These are phyloP conservation scores for Mycena floridula DNA, from an alignment of 768 basidiomycete genomes.

Conservation along the genomic window DNA sequence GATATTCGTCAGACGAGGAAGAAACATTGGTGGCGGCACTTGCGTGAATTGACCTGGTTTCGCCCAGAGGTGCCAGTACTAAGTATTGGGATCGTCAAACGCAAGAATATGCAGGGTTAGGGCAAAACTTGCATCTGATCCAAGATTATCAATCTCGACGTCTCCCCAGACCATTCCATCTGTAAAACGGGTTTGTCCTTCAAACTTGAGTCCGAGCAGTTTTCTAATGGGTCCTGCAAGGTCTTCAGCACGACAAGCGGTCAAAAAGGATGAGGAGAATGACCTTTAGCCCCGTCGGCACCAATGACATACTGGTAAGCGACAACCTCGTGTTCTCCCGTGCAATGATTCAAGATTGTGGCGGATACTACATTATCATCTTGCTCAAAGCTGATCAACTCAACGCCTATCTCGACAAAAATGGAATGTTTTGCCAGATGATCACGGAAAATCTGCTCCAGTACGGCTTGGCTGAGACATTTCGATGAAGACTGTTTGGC, in stretches of 20 bases:
- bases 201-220: conserved; percentile 29
- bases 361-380: conserved; percentile 26
- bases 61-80: conserved; percentile 48
- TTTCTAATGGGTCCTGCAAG: conserved; percentile 27
- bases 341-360: conserved; percentile 13
- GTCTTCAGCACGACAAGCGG: background rate
- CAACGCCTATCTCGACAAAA: conserved; percentile 36
- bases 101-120: background rate
- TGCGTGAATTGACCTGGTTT: conserved; percentile 27
- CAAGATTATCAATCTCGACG: conserved; percentile 9
- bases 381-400: conserved; percentile 37
- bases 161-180: conserved; percentile 34
- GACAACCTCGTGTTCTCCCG: conserved; percentile 18
- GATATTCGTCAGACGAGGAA: conserved; percentile 1
- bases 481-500: background rate
- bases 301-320: conserved; percentile 34
- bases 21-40: conserved; percentile 3
- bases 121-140: conserved; percentile 24
- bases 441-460: conserved; percentile 29
- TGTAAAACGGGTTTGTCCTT: conserved; percentile 30
- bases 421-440: conserved; percentile 25
- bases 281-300: conserved; percentile 36
- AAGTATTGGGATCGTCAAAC: background rate
- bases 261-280: too few species aligned
- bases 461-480: background rate